A percentile compares a stretch with the other conserved stretches of the same genome.
These are phyloP conservation scores for Cladosporium sp. DNA, from an alignment of 2,329 filamentous ascomycete genomes.

Conservation along the genomic window DNA sequence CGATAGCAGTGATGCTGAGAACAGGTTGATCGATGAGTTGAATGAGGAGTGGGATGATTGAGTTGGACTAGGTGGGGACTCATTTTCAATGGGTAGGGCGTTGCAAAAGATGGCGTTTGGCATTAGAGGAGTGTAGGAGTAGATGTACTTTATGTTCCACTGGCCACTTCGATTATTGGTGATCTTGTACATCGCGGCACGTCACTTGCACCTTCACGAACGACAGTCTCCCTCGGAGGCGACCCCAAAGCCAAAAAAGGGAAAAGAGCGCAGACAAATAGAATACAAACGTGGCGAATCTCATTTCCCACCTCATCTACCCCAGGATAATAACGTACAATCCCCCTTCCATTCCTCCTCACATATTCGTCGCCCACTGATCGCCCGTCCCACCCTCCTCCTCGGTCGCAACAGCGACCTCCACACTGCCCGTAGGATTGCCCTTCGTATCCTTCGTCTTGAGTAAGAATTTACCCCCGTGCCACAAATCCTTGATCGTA, in stretches of 20 bases:
- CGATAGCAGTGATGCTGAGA: slow-evolving; percentile 74
- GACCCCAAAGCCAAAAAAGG: too few species aligned
- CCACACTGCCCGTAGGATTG: slow-evolving; percentile 49
- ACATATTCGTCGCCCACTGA: slow-evolving; percentile 23
- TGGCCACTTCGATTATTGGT: too few species aligned
- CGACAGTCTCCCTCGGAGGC: too few species aligned
- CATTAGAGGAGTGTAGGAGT: slow-evolving; percentile 2
- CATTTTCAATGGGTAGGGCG: neutral
- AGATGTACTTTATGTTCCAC: neutral
- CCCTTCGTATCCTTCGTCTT: slow-evolving; percentile 52
- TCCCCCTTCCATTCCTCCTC: neutral
- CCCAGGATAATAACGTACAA: neutral
- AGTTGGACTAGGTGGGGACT: slow-evolving; percentile 8
- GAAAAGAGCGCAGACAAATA: too few species aligned
- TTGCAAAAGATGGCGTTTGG: neutral
- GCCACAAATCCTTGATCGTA: slow-evolving; percentile 90
- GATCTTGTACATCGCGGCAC: too few species aligned
- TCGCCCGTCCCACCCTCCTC: slow-evolving; percentile 31
- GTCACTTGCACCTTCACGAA: too few species aligned
- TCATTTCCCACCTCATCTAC: neutral
- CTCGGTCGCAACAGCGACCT: slow-evolving; percentile 46
- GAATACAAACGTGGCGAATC: neutral
- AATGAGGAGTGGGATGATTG: slow-evolving; percentile 95
- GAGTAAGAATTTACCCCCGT: slow-evolving; percentile 78
- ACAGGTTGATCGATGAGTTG: slow-evolving; percentile 89